Evolutionary conservation across 495 filamentous ascomycete genomes (phyloP), one percentile per base, ranked within the genome.

Genomic region (Aspergillus conjunctus): DNA sequence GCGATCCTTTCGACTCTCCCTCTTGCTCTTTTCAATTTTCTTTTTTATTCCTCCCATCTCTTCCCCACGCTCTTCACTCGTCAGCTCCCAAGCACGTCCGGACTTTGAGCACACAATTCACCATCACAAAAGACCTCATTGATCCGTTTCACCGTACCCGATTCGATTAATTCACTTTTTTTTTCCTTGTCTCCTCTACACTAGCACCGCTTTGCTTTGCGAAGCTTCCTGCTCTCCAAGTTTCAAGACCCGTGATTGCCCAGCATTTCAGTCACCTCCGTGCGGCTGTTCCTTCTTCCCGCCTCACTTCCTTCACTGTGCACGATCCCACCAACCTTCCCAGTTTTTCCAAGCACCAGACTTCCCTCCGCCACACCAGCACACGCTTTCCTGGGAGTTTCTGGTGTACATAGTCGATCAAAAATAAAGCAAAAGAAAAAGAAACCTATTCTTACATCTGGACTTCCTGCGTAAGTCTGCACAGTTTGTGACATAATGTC

Each of bases 371-470:
- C 78, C 77, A 77, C 89, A 93, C 90, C 90, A 89, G 88, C 91
- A 88, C 91, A 88, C 84, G 87, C 92, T 91, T 91, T 91, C 87
- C 90, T 91, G 83, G 86, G 85, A 90, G 86, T 77, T 82, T 79
- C 82, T 81, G 88, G 90, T 93, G 91, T 93, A 93, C 84, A 91
- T 93, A 92, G 76, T 72, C 83, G 87, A 87, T 80, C 81, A 84
- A 85, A 68, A 54, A 30, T 71, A 83, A 79, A 70, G 63, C 66
- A 64, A 65, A 69, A 71, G 62, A 63, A 74, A 66, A 68, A 69
- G 60, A 69, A 72, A 71, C 69, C 71, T 72, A 75, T 79, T 74
- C 73, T 81, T 68, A 72, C 67, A 68, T 63, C 66, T 63, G 71
- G 72, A 71, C 72, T 67, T 71, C 64, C 67, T 72, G 70, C 69